A percentile compares a stretch with the other conserved stretches of the same genome.
Evolutionary conservation across 306 rosid species (phyloP).

Genomic region (Castanea crenata): DNA sequence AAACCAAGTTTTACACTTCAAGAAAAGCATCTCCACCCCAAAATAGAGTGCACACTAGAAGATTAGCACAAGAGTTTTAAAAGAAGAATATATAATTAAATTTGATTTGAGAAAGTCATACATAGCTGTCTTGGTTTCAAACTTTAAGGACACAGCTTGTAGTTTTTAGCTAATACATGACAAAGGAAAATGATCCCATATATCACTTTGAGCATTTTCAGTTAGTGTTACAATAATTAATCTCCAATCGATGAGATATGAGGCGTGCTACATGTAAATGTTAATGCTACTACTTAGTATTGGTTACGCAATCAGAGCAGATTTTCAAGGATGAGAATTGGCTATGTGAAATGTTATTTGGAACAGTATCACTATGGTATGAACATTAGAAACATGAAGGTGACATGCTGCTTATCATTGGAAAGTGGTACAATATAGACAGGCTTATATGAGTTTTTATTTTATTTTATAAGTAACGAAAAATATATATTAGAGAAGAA

Average conservation of each 20-base stretch:
- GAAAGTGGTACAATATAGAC: background rate
- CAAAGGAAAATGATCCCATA: background rate
- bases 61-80: constrained; percentile 12
- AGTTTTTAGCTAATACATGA: background rate
- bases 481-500: too few species aligned
- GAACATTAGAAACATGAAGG: background rate
- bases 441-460: constrained; percentile 4
- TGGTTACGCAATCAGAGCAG: background rate
- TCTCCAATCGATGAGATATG: background rate
- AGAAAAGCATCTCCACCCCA: constrained; percentile 67
- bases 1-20: constrained; percentile 65
- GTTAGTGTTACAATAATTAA: background rate
- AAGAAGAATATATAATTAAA: background rate
- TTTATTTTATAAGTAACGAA: too few species aligned
- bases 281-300: background rate
- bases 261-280: background rate
- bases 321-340: background rate
- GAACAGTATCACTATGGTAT: background rate
- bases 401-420: background rate
- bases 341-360: background rate
- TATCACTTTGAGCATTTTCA: background rate
- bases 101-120: background rate
- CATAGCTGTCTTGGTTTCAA: background rate
- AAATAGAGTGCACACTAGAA: constrained; percentile 78
- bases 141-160: background rate